Base-by-base conservation (phyloP, 495 filamentous ascomycete species). In the Patellaria atrata region DNA sequence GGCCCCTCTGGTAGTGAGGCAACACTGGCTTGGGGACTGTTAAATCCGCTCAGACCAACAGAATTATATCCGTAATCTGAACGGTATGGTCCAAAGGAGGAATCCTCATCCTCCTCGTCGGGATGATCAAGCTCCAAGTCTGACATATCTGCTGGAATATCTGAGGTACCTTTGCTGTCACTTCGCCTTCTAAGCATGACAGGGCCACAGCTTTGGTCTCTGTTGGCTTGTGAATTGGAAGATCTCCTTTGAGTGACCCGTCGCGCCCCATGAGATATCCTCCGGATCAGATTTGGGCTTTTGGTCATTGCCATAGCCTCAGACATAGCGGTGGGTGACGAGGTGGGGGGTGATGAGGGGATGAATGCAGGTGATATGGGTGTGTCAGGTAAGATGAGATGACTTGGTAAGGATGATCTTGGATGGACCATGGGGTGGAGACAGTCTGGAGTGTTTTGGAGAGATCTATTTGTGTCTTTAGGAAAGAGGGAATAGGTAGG, bases 141-240 rank as follows among this genome's bases (percentile, higher is more conserved):
- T 39, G 56, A 55, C 1, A 59, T 39, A 25, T 61, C 54, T 10
- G 44, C 36, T 7, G 35, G 37, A 45, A 58, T 49, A 50, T 77
- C 71, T 4, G 59, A 64, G 4, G 70, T 70, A 34, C 70, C 77
- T 50, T 77, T 86, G 58, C 82, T 89, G 52, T 91, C 84, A 49
- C 85, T 91, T 35, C 86, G 71, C 35, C 82, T 69, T 33, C 89
- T 74, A 57, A 89, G 71, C 20, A 92, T 75, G 17, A 87, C 77
- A 2, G 89, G 89, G 0, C 89, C 89, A 16, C 77, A 77, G 53
- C 85, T 94, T 21, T 76, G 75, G 48, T 94, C 84, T 17, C 82
- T 73, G 37, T 74, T 74, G 14, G 74, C 65, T 23, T 79, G 65
- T 4, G 75, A 74, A 0, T 78, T 77, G 4, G 84, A 89, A 33